Evolutionary conservation across 2,329 filamentous ascomycete species (phyloP).

Genomic region (Falciphora oryzae): DNA sequence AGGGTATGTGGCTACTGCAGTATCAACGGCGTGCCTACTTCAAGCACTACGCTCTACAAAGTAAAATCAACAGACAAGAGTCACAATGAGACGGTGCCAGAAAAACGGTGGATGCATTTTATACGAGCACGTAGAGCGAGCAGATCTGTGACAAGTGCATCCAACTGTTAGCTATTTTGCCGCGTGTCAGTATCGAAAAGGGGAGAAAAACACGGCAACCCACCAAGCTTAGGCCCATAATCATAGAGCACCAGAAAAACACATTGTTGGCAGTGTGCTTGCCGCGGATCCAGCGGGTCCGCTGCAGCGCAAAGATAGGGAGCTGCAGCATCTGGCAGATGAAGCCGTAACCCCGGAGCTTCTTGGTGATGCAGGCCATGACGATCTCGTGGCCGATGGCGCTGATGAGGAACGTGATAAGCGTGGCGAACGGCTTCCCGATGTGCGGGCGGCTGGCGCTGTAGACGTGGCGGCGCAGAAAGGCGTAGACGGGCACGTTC

Average conservation of each 20-base stretch:
- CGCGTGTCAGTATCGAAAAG: slow-evolving; percentile 13
- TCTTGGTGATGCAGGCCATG: slow-evolving; percentile 97
- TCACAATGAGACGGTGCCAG: no score
- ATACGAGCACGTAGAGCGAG: slow-evolving; percentile 47
- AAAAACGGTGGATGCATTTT: slow-evolving; percentile 8
- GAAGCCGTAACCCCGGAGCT: slow-evolving; percentile 90
- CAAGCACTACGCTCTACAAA: no score
- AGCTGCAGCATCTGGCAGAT: slow-evolving; percentile 94
- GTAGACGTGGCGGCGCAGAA: slow-evolving; percentile 92
- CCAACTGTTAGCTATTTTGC: not conserved
- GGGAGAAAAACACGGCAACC: slow-evolving; percentile 26
- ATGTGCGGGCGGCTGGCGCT: slow-evolving; percentile 71
- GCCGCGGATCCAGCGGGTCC: slow-evolving; percentile 68
- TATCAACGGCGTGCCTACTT: no score
- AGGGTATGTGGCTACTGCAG: no score
- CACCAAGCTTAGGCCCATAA: slow-evolving; percentile 76
- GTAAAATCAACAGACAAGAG: no score
- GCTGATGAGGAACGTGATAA: slow-evolving; percentile 87
- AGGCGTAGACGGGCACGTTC: slow-evolving; percentile 97
- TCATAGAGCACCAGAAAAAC: slow-evolving; percentile 90
- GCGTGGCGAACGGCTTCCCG: slow-evolving; percentile 70
- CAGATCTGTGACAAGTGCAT: slow-evolving; percentile 35
- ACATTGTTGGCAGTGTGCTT: slow-evolving; percentile 79
- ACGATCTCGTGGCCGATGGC: slow-evolving; percentile 90
- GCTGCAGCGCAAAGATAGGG: slow-evolving; percentile 88